Percentiles rank a stretch among this genome's conserved stretches.
Conservation (phyloP, 495 filamentous ascomycete genomes). For the Parathielavia hyrcaniae region DNA sequence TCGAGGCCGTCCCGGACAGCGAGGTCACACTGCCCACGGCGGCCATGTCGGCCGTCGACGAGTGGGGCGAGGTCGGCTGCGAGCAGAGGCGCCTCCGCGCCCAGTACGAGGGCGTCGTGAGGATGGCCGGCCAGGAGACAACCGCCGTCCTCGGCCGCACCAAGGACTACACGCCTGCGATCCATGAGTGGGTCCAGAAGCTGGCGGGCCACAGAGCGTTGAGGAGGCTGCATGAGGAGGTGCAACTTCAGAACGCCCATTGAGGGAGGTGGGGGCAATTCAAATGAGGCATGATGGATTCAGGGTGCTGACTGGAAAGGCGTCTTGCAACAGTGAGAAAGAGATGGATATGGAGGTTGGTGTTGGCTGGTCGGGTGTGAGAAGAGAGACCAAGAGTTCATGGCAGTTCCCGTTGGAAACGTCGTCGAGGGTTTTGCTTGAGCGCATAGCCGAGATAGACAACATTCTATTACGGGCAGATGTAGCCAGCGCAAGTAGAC, state of each 20-base stretch:
- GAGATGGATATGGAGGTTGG: no score
- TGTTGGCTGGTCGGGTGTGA: no score
- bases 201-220: slow-evolving; percentile 40
- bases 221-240: slow-evolving; percentile 28
- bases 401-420: no score
- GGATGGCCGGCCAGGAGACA: slow-evolving; percentile 9
- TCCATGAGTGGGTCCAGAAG: slow-evolving; percentile 41
- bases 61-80: slow-evolving; percentile 17
- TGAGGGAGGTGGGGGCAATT: neutral
- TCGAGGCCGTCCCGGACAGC: slow-evolving; percentile 8
- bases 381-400: no score
- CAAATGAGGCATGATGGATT: neutral
- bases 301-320: neutral
- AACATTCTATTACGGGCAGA: no score
- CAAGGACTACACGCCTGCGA: slow-evolving; percentile 38
- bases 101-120: slow-evolving; percentile 25
- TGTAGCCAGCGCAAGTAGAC: no score
- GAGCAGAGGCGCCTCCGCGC: slow-evolving; percentile 27
- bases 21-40: neutral
- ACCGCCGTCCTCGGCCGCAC: slow-evolving; percentile 31
- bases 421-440: no score
- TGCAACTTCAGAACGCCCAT: slow-evolving; percentile 1
- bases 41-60: slow-evolving; percentile 5
- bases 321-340: no score
- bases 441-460: no score